Conservation (phyloP, 2,329 filamentous ascomycete species). For the Hypoxylon sp. region DNA sequence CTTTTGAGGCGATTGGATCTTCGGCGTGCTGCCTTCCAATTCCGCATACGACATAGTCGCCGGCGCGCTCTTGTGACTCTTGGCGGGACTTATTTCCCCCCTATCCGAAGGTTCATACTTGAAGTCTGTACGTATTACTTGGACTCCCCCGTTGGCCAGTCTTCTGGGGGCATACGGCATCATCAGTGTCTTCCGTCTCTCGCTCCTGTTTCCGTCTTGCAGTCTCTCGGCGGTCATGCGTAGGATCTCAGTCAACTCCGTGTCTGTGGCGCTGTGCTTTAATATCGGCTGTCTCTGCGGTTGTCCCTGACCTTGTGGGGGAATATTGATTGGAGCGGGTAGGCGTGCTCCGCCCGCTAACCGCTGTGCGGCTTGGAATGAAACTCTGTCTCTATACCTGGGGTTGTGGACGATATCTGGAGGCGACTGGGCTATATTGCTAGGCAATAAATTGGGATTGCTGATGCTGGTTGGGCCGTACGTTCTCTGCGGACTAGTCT, state of each 20-base stretch:
- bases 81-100: constrained; percentile 50
- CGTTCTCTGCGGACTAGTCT: constrained; percentile 36
- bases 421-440: constrained; percentile 27
- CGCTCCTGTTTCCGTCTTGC: constrained; percentile 57
- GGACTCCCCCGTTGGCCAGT: background rate
- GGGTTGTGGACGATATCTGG: constrained; percentile 42
- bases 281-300: constrained; percentile 44
- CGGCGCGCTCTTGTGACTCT: constrained; percentile 53
- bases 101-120: constrained; percentile 32
- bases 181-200: constrained; percentile 52
- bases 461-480: constrained; percentile 24
- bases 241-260: constrained; percentile 67
- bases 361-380: constrained; percentile 48
- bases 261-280: constrained; percentile 60
- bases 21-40: constrained; percentile 45
- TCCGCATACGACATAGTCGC: constrained; percentile 47
- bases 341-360: constrained; percentile 51
- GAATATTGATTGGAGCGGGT: constrained; percentile 27
- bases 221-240: constrained; percentile 68
- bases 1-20: constrained; percentile 24
- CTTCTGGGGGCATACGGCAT: constrained; percentile 24
- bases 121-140: background rate
- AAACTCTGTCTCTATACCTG: constrained; percentile 36
- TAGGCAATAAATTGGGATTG: constrained; percentile 11
- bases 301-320: constrained; percentile 39